phyloP scores from a whole-genome alignment of 495 filamentous ascomycete genomes.

The Aspergillus ostianus region DNA sequence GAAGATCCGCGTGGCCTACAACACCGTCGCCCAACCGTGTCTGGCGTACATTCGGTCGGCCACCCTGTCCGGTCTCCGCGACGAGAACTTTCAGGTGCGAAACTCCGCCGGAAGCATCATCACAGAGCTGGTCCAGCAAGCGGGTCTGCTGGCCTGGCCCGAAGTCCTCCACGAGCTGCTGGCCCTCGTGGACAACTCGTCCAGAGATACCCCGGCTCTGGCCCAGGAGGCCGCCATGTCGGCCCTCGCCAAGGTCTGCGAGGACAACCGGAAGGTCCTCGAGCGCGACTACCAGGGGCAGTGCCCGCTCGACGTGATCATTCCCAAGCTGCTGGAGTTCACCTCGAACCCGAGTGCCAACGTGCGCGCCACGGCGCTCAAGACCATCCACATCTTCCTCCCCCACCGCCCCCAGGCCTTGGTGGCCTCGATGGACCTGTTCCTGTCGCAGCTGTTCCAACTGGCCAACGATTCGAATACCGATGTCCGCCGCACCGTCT shows the following conservation, averaged over 20 bases:
- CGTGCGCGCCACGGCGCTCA: constrained; percentile 75
- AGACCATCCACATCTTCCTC: constrained; percentile 87
- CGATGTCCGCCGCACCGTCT: constrained; percentile 87
- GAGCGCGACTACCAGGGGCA: constrained; percentile 84
- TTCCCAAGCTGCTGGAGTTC: constrained; percentile 88
- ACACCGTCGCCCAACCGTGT: constrained; percentile 66
- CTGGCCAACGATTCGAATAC: constrained; percentile 70
- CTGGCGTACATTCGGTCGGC: constrained; percentile 74
- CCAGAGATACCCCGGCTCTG: constrained; percentile 61
- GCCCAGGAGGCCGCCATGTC: constrained; percentile 93
- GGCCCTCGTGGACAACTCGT: constrained; percentile 68
- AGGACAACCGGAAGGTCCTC: constrained; percentile 86
- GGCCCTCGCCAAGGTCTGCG: constrained; percentile 90
- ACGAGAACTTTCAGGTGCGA: constrained; percentile 78
- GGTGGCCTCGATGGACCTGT: constrained; percentile 69
- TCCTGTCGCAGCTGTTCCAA: constrained; percentile 78
- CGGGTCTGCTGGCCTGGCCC: constrained; percentile 87
- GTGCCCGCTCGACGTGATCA: constrained; percentile 80
- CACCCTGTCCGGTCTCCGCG: constrained; percentile 74
- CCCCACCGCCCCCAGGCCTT: constrained; percentile 75
- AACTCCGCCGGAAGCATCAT: constrained; percentile 89
- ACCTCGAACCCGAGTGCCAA: constrained; percentile 69
- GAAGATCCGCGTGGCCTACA: constrained; percentile 70
- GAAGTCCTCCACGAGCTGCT: constrained; percentile 82
- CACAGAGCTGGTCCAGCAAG: constrained; percentile 85